Percentiles rank a stretch among this genome's conserved stretches.
These are phyloP conservation scores for Candida stauntonica DNA, from an alignment of 805 yeast genomes.

Conservation along the genomic window DNA sequence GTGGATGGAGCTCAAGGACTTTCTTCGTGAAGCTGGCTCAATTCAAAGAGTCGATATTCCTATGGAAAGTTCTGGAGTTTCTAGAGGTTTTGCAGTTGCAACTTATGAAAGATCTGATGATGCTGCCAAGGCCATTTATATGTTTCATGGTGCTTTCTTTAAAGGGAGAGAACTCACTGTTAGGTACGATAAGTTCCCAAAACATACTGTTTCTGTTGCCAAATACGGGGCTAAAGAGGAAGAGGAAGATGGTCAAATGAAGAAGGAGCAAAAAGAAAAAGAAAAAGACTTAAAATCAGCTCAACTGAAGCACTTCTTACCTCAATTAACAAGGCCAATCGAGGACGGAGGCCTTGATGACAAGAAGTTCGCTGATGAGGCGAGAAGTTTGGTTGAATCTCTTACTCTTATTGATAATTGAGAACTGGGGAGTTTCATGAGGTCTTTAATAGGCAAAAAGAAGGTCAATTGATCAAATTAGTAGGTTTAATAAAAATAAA, in stretches of 20 bases:
- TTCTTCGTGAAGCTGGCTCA: conserved; percentile 26
- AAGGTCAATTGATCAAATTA: neutral
- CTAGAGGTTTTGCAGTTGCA: conserved; percentile 64
- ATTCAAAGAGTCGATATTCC: conserved; percentile 35
- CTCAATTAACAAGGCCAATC: too few species aligned
- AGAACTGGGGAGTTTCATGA: neutral
- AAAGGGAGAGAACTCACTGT: conserved; percentile 60
- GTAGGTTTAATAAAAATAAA: neutral
- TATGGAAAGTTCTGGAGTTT: conserved; percentile 32
- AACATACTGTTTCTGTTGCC: conserved; percentile 1
- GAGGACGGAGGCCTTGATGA: conserved; percentile 18
- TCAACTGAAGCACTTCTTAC: neutral
- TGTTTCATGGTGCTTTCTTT: conserved; percentile 49
- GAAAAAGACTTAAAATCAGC: neutral
- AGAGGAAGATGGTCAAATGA: conserved; percentile 6
- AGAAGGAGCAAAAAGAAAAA: neutral
- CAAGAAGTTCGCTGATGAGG: conserved; percentile 23
- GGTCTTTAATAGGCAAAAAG: too few species aligned
- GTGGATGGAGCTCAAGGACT: conserved; percentile 38
- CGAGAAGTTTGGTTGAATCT: conserved; percentile 24
- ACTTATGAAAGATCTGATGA: conserved; percentile 43
- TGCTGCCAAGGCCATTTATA: conserved; percentile 44
- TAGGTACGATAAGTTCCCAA: conserved; percentile 53
- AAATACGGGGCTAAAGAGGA: neutral
- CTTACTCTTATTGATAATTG: neutral